Evolutionary conservation across 2,329 filamentous ascomycete species (phyloP).

Genomic region (Metarhizium humberi): DNA sequence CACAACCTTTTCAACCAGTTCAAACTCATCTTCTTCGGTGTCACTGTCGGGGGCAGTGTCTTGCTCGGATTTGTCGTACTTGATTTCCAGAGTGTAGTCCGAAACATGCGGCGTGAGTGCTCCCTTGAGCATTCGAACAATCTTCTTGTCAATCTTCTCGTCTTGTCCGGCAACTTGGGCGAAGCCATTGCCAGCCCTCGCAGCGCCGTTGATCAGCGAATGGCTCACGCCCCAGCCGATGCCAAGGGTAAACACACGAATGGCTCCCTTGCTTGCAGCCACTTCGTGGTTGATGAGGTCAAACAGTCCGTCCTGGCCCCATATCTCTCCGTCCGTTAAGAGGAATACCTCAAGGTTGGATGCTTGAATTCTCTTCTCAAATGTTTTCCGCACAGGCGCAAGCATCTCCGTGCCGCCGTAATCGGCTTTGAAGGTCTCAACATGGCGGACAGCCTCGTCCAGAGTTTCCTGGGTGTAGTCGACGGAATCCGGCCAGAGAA

Average conservation of each 20-base stretch:
- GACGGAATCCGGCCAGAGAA: too few species aligned
- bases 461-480: too few species aligned
- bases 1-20: too few species aligned
- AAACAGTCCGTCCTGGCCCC: too few species aligned
- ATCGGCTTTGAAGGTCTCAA: too few species aligned
- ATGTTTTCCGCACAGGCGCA: too few species aligned
- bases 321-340: too few species aligned
- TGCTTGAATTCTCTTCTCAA: too few species aligned
- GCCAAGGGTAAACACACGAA: slow-evolving; percentile 46
- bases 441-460: too few species aligned
- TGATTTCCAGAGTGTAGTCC: slow-evolving; percentile 55
- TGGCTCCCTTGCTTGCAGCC: slow-evolving; percentile 27
- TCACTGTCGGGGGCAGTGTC: slow-evolving; percentile 35
- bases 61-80: slow-evolving; percentile 38
- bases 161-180: slow-evolving; percentile 50
- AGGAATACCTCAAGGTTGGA: too few species aligned
- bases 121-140: slow-evolving; percentile 30
- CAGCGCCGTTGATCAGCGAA: slow-evolving; percentile 44
- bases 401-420: too few species aligned
- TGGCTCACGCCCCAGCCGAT: slow-evolving; percentile 32
- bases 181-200: slow-evolving; percentile 46
- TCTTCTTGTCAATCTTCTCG: slow-evolving; percentile 55
- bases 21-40: too few species aligned
- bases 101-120: slow-evolving; percentile 43
- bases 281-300: slow-evolving; percentile 9